These are phyloP conservation scores for Catenaria anguillulae DNA, from an alignment of 371 early-diverging fungal genomes.

Conservation along the genomic window DNA sequence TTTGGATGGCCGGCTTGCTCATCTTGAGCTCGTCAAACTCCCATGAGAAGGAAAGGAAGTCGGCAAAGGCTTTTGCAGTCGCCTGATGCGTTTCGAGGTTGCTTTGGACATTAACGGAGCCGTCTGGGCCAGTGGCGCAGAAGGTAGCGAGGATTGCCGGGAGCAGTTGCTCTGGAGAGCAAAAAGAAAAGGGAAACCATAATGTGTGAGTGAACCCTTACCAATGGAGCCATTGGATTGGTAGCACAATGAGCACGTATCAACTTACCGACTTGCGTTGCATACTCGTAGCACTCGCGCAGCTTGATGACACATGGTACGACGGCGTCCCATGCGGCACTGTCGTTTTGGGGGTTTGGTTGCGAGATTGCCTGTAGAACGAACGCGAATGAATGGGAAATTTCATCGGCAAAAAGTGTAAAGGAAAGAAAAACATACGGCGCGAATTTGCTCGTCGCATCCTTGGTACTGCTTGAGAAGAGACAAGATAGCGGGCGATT, in stretches of 20 bases:
- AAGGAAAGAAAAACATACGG: conserved; percentile 11
- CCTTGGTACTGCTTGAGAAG: conserved; percentile 37
- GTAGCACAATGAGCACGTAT: background rate
- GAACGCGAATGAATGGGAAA: background rate
- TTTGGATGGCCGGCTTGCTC: conserved; percentile 79
- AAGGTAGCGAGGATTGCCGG: conserved; percentile 56
- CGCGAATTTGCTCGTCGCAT: conserved; percentile 42
- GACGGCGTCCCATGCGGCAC: conserved; percentile 68
- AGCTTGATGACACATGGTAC: conserved; percentile 60
- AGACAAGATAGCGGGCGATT: conserved; percentile 9
- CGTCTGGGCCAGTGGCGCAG: conserved; percentile 36
- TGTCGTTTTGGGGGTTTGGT: conserved; percentile 64
- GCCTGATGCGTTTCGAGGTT: conserved; percentile 59
- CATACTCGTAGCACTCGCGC: conserved; percentile 60
- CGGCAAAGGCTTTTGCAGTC: conserved; percentile 56
- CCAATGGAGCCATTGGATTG: no score
- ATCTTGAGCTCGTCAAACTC: conserved; percentile 84
- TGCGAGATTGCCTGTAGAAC: conserved; percentile 55
- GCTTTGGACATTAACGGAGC: conserved; percentile 29
- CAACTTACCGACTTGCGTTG: conserved; percentile 14
- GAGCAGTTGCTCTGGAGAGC: conserved; percentile 43
- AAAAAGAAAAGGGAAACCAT: no score
- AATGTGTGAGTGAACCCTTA: background rate
- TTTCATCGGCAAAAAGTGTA: no score
- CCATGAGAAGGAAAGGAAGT: conserved; percentile 68